Evolutionary conservation across 1,284 basidiomycete species (phyloP).

Genomic region (Baeospora myosura): DNA sequence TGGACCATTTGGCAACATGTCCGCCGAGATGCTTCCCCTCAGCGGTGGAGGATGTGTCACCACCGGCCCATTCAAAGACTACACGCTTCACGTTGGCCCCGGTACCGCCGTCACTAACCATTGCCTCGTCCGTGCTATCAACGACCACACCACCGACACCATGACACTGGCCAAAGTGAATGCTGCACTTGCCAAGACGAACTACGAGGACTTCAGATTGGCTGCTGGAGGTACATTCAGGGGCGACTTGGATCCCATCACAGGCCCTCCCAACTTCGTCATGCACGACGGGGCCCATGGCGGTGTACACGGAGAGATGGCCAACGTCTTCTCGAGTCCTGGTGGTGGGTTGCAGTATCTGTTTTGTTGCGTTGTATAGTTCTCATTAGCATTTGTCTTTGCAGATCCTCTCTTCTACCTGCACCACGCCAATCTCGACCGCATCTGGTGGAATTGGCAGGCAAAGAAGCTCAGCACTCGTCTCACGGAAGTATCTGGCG

Average conservation of each 20-base stretch:
- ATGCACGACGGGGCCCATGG: constrained; percentile 11
- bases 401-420: constrained; percentile 11
- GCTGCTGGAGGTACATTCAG: no score
- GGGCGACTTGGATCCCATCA: constrained; percentile 25
- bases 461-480: constrained; percentile 2
- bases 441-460: constrained; percentile 16
- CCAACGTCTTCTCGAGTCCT: constrained; percentile 9
- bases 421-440: constrained; percentile 15
- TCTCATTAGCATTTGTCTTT: background rate
- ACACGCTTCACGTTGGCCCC: constrained; percentile 26
- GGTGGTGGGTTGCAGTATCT: constrained; percentile 6
- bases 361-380: background rate
- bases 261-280: background rate
- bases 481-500: constrained; percentile 11
- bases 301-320: constrained; percentile 10
- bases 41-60: constrained; percentile 22
- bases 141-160: constrained; percentile 14
- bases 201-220: constrained; percentile 22
- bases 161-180: constrained; percentile 19
- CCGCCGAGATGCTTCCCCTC: constrained; percentile 7
- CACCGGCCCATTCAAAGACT: constrained; percentile 27
- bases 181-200: constrained; percentile 17
- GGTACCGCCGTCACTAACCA: constrained; percentile 24
- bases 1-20: constrained; percentile 17
- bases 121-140: constrained; percentile 25